Evolutionary conservation across 805 yeast genomes (phyloP), one percentile per base, ranked within the genome.

Genomic region (Candida morakotiae): DNA sequence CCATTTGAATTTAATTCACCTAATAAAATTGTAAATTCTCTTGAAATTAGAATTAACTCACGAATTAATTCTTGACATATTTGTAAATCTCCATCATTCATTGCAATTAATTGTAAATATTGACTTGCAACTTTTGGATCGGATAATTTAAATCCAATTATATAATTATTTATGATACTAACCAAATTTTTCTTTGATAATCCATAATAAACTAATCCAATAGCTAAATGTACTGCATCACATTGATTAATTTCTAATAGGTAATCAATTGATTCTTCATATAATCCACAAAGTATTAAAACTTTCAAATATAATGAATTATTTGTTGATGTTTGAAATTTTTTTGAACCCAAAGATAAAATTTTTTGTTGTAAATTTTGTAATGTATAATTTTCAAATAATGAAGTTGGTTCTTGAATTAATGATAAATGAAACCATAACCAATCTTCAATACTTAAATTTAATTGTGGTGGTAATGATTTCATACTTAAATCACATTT

Each of bases 81-180:
- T 28, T 71, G 64, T 2, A 71, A 59, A 44, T 81, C 83, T 22
- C 68, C 64, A 17, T 63, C 53, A 4, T 65, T 52, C 48, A 87
- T 50, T 33, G 86, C 81, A 19, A 88, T 79, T 47, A 85, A 65
- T 18, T 84, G 71, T 36, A 91, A 62, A 53, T 93, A 93, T 56
- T 91, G 96, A n/a, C 86, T 84, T 0, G 97, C 97, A 39, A 83
- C 86, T 50, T 81, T 77, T 17, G 98, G 95, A 61, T 88, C 95
- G 27, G 91, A 77, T 41, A 77, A 76, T 50, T 88, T 81, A 69
- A 93, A 91, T 13, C 81, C 77, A 44, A 88, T 74, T 9, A 93
- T 84, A 60, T 87, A 91, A 15, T 81, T 77, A 40, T 85, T 70
- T 26, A 11, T 15, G n/a, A 26, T 7, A 11, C 14, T n/a, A 24